Evolutionary conservation across 768 basidiomycete species (phyloP), one percentile per base, ranked within the genome.

Genomic region (Auricularia cornea): DNA sequence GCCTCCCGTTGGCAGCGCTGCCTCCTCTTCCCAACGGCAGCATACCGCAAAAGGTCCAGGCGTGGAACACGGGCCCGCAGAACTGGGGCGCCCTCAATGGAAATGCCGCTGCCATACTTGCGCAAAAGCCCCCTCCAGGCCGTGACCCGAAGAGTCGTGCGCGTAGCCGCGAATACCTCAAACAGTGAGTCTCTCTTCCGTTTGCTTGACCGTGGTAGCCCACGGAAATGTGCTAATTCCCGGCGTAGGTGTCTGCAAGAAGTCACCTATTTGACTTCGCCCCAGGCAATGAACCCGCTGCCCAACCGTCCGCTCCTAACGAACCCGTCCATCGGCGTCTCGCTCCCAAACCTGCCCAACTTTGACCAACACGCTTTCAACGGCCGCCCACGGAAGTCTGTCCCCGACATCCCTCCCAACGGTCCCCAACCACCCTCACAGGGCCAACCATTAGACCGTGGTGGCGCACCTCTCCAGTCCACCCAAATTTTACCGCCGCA

Each of bases 141-240:
- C 86, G 93, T 63, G 96, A 98, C 76, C 94, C 94, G n/a, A 96
- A 97, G 76, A 90, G 92, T 70, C 84, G 96, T 70, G 94, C 95
- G 51, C 83, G 93, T 63, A 95, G 93, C 77, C 81, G 95, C 62
- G 97, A 99, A 66, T 99, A 98, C 74, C 83, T 99, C 68, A 99
- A 98, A 76, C 96, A 99, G 87, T 94, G 70, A 71, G 89, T 81
- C 10, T 33, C 64, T 32, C 44, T 66, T 11, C 16, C 60, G 61
- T 57, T 61, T 60, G 59, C 30, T 48, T 26, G 48, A 59, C 59
- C 16, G 26, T 64, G 54, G 60, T 74, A 11, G 65, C 56, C 51
- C 51, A n/a, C 33, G 1, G 16, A 38, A 14, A 1, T 14, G 35
- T 38, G 10, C 16, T 8, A 38, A 3, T 40, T 62, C 5, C 66